Evolutionary conservation across 257 asterid genomes (phyloP).

Genomic region (Echium plantagineum): DNA sequence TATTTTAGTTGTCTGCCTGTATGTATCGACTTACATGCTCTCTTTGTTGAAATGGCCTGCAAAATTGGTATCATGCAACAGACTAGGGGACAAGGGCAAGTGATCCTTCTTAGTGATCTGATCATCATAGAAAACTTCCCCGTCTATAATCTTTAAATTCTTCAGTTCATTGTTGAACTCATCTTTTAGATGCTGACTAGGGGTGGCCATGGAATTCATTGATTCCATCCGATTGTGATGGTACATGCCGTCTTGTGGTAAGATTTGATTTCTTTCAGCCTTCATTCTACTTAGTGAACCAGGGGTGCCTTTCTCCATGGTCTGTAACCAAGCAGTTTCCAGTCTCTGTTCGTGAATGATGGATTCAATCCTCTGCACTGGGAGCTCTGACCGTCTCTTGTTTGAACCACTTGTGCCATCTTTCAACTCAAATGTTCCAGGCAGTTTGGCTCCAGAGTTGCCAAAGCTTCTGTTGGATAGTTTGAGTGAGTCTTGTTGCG

Average conservation of each 20-base stretch:
- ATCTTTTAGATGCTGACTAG: constrained; percentile 60
- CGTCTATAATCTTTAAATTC: constrained; percentile 42
- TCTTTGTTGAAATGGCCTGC: constrained; percentile 51
- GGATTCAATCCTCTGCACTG: constrained; percentile 67
- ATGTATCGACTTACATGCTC: constrained; percentile 42
- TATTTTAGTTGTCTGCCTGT: neutral
- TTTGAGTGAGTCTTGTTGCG: constrained; percentile 20
- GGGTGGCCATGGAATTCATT: constrained; percentile 21
- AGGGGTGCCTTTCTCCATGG: constrained; percentile 74
- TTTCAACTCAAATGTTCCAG: constrained; percentile 15
- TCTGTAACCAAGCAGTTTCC: constrained; percentile 92
- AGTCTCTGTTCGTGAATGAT: constrained; percentile 71
- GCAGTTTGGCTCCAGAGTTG: constrained; percentile 23
- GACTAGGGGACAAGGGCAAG: constrained; percentile 70
- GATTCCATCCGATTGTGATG: constrained; percentile 32
- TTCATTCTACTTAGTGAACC: constrained; percentile 44
- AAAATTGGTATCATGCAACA: constrained; percentile 62
- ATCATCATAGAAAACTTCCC: constrained; percentile 30
- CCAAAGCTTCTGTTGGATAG: constrained; percentile 24
- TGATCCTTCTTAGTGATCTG: constrained; percentile 36
- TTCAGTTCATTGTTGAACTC: constrained; percentile 57
- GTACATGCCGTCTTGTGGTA: constrained; percentile 56
- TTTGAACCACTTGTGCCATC: constrained; percentile 27
- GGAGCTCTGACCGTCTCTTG: constrained; percentile 36
- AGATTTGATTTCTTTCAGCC: constrained; percentile 85